Conservation (phyloP, 768 basidiomycete species). For the Tylopilus sp. region DNA sequence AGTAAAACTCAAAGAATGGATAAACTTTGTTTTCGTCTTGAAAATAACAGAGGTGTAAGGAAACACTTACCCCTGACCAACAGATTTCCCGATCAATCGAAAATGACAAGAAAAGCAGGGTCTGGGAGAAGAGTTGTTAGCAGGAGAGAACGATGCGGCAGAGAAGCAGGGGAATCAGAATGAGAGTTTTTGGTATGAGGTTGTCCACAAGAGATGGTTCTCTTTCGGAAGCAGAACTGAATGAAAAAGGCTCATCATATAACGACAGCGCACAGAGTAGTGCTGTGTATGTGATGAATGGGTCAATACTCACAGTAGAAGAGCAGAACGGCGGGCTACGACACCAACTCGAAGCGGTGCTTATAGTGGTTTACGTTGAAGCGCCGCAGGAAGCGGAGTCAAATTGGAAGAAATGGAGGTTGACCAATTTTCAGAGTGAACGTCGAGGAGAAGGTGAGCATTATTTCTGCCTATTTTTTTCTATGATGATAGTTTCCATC, state of each 20-base stretch:
- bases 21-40: slow-evolving; percentile 75
- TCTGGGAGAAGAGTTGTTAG: slow-evolving; percentile 10
- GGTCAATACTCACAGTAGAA: slow-evolving; percentile 14
- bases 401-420: background rate
- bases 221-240: slow-evolving; percentile 89
- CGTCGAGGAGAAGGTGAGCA: slow-evolving; percentile 31
- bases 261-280: slow-evolving; percentile 2
- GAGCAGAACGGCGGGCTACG: background rate
- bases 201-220: slow-evolving; percentile 74
- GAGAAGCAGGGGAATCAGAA: slow-evolving; percentile 38
- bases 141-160: background rate
- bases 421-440: background rate
- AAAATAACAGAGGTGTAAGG: background rate
- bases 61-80: background rate
- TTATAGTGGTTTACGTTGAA: slow-evolving; percentile 7
- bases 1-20: slow-evolving; percentile 77
- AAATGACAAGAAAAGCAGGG: background rate
- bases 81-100: background rate
- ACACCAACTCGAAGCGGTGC: background rate
- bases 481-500: slow-evolving; percentile 69
- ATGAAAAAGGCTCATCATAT: slow-evolving; percentile 46
- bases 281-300: background rate
- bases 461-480: slow-evolving; percentile 16
- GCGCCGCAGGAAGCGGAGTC: slow-evolving; percentile 31
- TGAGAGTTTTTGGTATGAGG: slow-evolving; percentile 43